Evolutionary conservation across 495 filamentous ascomycete genomes (phyloP).

Genomic region (Penicillium robsamsonii): DNA sequence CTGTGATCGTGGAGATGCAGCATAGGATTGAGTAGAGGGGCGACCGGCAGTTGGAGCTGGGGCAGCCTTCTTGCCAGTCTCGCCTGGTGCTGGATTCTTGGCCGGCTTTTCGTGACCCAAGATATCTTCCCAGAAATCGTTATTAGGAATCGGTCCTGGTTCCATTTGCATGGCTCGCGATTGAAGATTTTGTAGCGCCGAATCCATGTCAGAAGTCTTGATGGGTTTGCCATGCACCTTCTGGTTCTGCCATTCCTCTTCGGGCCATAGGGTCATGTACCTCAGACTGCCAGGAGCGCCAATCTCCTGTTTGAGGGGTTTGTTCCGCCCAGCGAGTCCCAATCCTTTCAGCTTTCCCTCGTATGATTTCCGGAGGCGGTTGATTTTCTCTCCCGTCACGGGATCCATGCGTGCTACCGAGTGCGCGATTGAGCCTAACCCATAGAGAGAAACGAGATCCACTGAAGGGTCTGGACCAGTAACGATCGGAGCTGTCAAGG

Average conservation of each 20-base stretch:
- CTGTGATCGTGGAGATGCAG: conserved; percentile 26
- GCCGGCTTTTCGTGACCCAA: conserved; percentile 57
- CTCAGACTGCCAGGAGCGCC: conserved; percentile 41
- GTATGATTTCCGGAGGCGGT: conserved; percentile 71
- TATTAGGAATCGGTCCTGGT: conserved; percentile 55
- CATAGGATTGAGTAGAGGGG: conserved; percentile 30
- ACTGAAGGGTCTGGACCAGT: conserved; percentile 58
- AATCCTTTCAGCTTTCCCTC: conserved; percentile 65
- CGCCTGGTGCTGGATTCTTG: conserved; percentile 32
- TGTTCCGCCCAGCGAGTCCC: conserved; percentile 62
- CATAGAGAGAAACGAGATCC: conserved; percentile 64
- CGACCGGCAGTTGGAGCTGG: conserved; percentile 30
- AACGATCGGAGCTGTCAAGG: conserved; percentile 41
- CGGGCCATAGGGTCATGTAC: conserved; percentile 54
- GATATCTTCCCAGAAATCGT: conserved; percentile 56
- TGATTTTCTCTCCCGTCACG: conserved; percentile 66
- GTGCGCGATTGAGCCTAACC: conserved; percentile 56
- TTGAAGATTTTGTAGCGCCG: conserved; percentile 47
- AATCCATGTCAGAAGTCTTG: conserved; percentile 44
- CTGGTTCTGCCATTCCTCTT: conserved; percentile 65
- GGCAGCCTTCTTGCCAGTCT: conserved; percentile 40
- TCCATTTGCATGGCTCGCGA: conserved; percentile 55
- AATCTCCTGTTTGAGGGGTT: conserved; percentile 51
- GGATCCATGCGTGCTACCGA: conserved; percentile 65
- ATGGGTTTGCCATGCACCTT: conserved; percentile 61